Evolutionary conservation across 2,329 filamentous ascomycete species (phyloP).

Genomic region (Tolypocladium ophioglossoides): DNA sequence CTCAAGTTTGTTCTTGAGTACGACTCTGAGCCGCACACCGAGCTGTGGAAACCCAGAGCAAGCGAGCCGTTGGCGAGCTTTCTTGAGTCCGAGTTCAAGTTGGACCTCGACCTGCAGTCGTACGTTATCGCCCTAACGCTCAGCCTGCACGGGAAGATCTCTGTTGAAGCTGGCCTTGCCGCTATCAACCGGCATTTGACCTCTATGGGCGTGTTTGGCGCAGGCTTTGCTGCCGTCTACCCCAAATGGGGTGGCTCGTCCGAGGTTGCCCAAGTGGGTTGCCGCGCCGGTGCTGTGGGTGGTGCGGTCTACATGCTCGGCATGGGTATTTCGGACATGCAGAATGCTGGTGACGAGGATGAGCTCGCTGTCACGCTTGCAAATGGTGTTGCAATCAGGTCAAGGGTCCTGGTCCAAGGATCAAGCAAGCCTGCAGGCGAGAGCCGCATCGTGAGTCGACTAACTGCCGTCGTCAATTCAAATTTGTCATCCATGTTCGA

Average conservation of each 20-base stretch:
- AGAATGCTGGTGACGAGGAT: constrained; percentile 9
- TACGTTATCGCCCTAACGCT: constrained; percentile 59
- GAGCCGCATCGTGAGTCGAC: constrained; percentile 37
- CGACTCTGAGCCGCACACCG: constrained; percentile 43
- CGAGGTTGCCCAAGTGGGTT: constrained; percentile 85
- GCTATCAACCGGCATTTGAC: constrained; percentile 69
- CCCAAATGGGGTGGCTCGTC: constrained; percentile 88
- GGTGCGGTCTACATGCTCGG: constrained; percentile 84
- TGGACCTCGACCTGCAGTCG: constrained; percentile 57
- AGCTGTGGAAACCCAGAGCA: constrained; percentile 48
- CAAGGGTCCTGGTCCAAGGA: constrained; percentile 40
- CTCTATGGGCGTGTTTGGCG: constrained; percentile 80
- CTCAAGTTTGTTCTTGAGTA: constrained; percentile 76
- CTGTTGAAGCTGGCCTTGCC: constrained; percentile 56
- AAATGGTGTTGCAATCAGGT: constrained; percentile 45
- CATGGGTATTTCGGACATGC: constrained; percentile 44
- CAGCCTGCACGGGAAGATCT: constrained; percentile 52
- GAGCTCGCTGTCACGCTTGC: constrained; percentile 39
- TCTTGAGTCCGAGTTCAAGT: constrained; percentile 50
- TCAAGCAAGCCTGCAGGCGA: constrained; percentile 19
- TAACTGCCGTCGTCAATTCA: constrained; percentile 60
- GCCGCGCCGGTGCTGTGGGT: constrained; percentile 81
- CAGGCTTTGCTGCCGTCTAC: constrained; percentile 80
- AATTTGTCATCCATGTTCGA: constrained; percentile 58
- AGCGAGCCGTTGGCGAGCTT: constrained; percentile 46